A percentile compares a stretch with the other conserved stretches of the same genome.
Conservation (phyloP, 2,329 filamentous ascomycete species). For the Fusarium kyushuense region DNA sequence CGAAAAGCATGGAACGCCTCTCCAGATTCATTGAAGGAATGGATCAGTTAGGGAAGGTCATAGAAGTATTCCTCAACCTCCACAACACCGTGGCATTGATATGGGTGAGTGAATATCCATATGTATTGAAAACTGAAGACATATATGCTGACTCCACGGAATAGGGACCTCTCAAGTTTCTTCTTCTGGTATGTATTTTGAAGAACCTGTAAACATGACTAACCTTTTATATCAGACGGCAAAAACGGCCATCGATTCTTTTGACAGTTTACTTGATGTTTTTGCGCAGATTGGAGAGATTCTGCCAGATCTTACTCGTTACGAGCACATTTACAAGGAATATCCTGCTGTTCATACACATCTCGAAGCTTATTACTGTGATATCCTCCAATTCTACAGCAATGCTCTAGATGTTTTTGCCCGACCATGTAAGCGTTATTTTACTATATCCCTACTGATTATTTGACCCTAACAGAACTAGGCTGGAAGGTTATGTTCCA, state of each 20-base stretch:
- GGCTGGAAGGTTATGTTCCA: background rate
- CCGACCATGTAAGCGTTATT: background rate
- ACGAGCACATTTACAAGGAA: background rate
- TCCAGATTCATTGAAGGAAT: background rate
- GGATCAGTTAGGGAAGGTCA: background rate
- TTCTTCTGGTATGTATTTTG: background rate
- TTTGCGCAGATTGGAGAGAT: background rate
- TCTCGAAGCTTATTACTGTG: background rate
- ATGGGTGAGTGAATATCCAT: background rate
- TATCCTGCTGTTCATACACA: background rate
- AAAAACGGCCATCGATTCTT: background rate
- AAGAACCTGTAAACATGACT: accelerated
- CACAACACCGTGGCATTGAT: background rate
- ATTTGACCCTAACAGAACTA: background rate
- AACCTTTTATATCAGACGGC: background rate
- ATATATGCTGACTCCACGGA: background rate
- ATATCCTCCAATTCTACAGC: background rate
- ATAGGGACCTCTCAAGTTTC: background rate
- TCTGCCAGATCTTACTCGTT: background rate
- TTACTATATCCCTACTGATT: accelerated
- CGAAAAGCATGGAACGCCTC: background rate
- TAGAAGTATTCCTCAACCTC: background rate
- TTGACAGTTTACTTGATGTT: background rate
- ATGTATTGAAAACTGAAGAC: accelerated
- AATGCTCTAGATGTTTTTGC: background rate